Base-by-base conservation (phyloP, 805 yeast species). In the Wickerhamiella sorbophila region DNA sequence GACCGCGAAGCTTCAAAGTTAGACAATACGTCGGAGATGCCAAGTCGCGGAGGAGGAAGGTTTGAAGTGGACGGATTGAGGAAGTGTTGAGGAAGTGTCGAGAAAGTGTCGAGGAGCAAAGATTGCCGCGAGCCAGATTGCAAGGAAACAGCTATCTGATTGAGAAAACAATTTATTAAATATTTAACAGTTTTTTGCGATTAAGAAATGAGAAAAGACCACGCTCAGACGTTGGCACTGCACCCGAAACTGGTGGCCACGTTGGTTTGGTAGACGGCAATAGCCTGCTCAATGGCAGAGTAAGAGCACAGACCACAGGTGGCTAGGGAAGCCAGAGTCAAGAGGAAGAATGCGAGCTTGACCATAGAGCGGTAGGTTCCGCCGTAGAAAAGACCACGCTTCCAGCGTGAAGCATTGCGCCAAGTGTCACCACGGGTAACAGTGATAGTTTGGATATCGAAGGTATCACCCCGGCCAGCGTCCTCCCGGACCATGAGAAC, bases 351-450 rank as follows among this genome's bases (percentile, higher is more conserved):
- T 24, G 43, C 39, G 15, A 35, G 4, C 40, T 51, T 49, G 37
- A 52, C 39, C 38, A 44, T 37, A 15, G 45, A 31, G 42, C 59
- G 53, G 40, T 42, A 39, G 34, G 38, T 29, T 44, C 53, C 52
- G 19, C 58, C 55, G 17, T 45, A 43, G 27, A 33, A 33, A 32
- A 52, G 31, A 5, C 55, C 65, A 38, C 65, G 59, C 43, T 42
- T 48, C 65, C 65, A 61, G 34, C 67, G 60, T 16, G 65, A 56
- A 44, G 42, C 44, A 42, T 44, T 45, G 46, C 36, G 54, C 65
- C 56, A 65, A 42, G 45, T 48, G 56, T 52, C 65, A 24, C 20
- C 20, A 3, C 34, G 29, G 4, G 42, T 36, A 17, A 47, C 46
- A 3, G 38, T 35, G 3, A 36, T 44, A 5, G 52, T 47, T 5